These are phyloP conservation scores for Trematosphaeria pertusa DNA, from an alignment of 2,329 filamentous ascomycete genomes.

Conservation along the genomic window DNA sequence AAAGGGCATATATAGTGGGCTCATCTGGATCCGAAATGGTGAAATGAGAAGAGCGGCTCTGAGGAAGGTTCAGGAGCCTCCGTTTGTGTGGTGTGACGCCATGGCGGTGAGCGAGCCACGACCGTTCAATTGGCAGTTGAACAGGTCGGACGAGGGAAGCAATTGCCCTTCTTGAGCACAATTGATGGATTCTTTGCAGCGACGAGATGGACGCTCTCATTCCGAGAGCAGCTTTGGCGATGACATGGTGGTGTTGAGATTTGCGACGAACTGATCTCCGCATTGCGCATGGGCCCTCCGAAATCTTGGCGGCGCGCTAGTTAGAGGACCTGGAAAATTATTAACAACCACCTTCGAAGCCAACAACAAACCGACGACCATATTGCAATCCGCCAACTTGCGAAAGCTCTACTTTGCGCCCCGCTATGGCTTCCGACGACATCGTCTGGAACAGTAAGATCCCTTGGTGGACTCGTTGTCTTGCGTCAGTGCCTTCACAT, in stretches of 20 bases:
- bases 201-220: conserved; percentile 42
- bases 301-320: not conserved
- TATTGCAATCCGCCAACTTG: not conserved
- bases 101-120: conserved; percentile 7
- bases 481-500: no score
- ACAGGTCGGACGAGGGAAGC: not conserved
- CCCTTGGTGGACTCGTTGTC: conserved; percentile 9
- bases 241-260: conserved; percentile 18
- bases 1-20: conserved; percentile 87
- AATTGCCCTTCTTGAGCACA: not conserved
- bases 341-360: conserved; percentile 5
- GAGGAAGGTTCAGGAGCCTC: conserved; percentile 20
- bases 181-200: conserved; percentile 16
- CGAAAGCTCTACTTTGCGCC: no score
- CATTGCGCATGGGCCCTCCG: conserved; percentile 23
- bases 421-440: conserved; percentile 37
- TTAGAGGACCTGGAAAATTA: no score
- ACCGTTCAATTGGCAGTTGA: not conserved
- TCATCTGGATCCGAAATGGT: conserved; percentile 19
- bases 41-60: conserved; percentile 16
- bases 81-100: conserved; percentile 5
- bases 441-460: no score
- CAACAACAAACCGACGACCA: conserved; percentile 13
- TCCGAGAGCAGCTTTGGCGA: conserved; percentile 31
- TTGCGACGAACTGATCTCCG: conserved; percentile 19